Conservation (phyloP, 805 yeast species). For the Cephaloascus albidus region DNA sequence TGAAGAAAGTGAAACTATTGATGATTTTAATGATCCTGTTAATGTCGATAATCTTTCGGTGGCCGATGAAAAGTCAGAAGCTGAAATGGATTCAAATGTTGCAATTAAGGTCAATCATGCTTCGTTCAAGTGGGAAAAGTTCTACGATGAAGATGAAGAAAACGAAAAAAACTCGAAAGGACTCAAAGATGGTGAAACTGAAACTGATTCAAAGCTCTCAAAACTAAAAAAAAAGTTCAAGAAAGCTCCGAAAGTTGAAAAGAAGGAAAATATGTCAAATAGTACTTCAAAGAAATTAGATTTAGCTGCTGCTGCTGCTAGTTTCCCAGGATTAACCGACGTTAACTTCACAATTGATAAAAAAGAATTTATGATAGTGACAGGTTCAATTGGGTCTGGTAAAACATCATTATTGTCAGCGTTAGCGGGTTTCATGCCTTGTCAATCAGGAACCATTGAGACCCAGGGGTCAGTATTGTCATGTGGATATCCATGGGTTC, state of each 20-base stretch:
- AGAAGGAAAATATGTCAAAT: too few species aligned
- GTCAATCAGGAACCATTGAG: conserved; percentile 14
- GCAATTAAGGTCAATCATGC: neutral
- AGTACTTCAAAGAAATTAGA: too few species aligned
- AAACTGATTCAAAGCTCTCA: too few species aligned
- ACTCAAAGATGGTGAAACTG: neutral
- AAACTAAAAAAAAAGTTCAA: too few species aligned
- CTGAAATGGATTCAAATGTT: too few species aligned
- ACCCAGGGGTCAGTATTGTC: conserved; percentile 19
- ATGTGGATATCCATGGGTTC: conserved; percentile 28
- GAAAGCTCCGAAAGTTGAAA: too few species aligned
- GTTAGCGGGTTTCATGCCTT: conserved; percentile 22
- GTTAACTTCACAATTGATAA: too few species aligned
- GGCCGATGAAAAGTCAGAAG: too few species aligned
- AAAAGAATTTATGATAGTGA: conserved; percentile 21
- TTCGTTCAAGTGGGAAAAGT: neutral
- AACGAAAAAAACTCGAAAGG: neutral
- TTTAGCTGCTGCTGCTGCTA: too few species aligned
- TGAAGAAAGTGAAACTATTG: conserved; percentile 1
- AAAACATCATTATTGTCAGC: conserved; percentile 25
- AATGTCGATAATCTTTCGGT: too few species aligned
- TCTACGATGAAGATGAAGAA: neutral
- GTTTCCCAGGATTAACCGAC: neutral
- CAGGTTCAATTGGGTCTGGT: conserved; percentile 27
- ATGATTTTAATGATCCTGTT: neutral